phyloP scores from a whole-genome alignment of 2,329 filamentous ascomycete species.

The Ascochyta fabae region DNA sequence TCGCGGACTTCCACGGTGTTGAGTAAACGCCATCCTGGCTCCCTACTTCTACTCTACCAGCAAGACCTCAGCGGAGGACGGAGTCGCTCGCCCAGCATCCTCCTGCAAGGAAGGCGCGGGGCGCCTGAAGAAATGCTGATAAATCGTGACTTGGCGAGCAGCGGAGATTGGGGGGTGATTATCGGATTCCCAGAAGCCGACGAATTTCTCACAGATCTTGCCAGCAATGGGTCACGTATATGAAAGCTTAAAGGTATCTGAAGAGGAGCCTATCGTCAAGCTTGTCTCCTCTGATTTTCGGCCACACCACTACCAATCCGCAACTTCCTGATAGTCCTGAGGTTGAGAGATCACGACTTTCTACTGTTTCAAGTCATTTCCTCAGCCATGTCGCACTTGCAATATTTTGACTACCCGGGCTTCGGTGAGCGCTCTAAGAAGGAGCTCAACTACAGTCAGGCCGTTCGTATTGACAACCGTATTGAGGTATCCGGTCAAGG shows the following conservation, averaged over 20 bases:
- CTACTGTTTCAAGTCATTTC: background rate
- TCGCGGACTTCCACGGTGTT: background rate
- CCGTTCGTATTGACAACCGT: constrained; percentile 32
- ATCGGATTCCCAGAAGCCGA: background rate
- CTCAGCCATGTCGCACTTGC: background rate
- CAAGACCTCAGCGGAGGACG: background rate
- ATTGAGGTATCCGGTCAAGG: constrained; percentile 40
- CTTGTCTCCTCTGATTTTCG: background rate
- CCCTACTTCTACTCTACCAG: background rate
- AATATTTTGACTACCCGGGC: background rate
- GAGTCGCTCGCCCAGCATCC: background rate
- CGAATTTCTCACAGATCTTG: background rate
- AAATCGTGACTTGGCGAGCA: background rate
- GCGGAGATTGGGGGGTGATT: background rate
- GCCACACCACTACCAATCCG: background rate
- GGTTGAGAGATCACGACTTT: background rate
- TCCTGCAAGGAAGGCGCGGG: background rate
- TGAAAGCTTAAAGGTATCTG: background rate
- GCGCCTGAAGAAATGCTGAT: background rate
- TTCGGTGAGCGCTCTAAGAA: background rate
- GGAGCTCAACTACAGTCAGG: constrained; percentile 11
- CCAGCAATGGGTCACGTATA: background rate
- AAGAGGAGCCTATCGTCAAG: background rate
- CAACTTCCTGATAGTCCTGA: background rate
- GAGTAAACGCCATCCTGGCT: constrained; percentile 7